Base-by-base conservation (phyloP, 257 asterid species). In the Pogostemon cablin region DNA sequence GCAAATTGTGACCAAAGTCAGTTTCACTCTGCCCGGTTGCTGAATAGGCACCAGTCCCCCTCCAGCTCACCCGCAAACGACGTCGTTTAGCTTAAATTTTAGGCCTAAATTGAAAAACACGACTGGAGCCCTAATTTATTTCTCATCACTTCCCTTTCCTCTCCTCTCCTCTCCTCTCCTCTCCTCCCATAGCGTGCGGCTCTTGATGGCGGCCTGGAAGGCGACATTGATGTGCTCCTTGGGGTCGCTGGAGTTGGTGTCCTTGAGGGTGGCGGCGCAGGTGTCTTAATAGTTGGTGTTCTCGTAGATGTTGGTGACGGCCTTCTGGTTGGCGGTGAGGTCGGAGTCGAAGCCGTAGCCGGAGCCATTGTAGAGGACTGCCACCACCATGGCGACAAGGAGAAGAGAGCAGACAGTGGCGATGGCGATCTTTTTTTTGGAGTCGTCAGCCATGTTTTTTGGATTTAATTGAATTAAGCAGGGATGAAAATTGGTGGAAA, bases 351-450 rank as follows among this genome's bases (percentile, higher is more conserved):
- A 15, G 0, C 69, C 80, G 0, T n/a, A 35, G 2, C 9, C 2
- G 59, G 58, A 39, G 59, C 65, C 72, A n/a, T 75, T 79, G 12
- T 77, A 15, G 38, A 85, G 60, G 3, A 87, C 74, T 2, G 89
- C 88, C 15, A 88, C 89, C 58, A 88, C 85, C 95, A 86, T 90
- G 34, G 95, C 93, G 8, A 86, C 86, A 32, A 90, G 77, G 68
- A 88, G 65, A 0, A 88, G 38, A 7, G 91, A 78, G 15, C 88
- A 80, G 1, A 86, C 77, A 0, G 78, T 53, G 4, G 80, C 74
- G 3, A 85, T 20, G 52, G 69, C 77, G 2, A 74, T 67, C 64
- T 86, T 89, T 48, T 65, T 85, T 80, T 68, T 86, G n/a, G 74
- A 71, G 9, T 78, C 52, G 40, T 53, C 87, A 38, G 55, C 75